Evolutionary conservation across 495 filamentous ascomycete genomes (phyloP).

Genomic region (Elaphomyces granulatus): DNA sequence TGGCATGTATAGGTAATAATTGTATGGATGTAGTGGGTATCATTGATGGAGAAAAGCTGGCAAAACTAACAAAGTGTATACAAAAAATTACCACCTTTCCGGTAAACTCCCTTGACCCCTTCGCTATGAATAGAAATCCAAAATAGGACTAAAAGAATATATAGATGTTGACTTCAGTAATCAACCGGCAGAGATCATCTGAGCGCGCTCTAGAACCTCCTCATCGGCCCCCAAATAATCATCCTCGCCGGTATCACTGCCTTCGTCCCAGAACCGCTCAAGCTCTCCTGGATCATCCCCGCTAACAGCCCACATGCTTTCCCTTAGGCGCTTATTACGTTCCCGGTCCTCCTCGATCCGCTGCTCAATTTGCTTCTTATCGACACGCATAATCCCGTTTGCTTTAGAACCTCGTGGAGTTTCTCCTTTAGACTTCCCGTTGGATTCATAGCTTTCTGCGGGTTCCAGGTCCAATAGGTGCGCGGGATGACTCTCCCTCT

Average conservation of each 20-base stretch:
- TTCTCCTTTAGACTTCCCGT: constrained; percentile 15
- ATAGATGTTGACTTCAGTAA: no score
- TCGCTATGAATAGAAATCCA: no score
- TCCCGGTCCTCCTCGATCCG: constrained; percentile 94
- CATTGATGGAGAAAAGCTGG: no score
- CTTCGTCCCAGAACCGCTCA: constrained; percentile 64
- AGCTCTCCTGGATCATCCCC: constrained; percentile 43
- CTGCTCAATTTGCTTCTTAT: constrained; percentile 84
- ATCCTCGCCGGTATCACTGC: constrained; percentile 70
- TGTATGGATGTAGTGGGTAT: no score
- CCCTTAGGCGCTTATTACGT: constrained; percentile 76
- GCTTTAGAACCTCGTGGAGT: constrained; percentile 20
- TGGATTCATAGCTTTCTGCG: constrained; percentile 18
- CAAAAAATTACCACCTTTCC: no score
- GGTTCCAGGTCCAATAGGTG: constrained; percentile 26
- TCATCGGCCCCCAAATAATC: constrained; percentile 59
- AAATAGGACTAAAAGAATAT: no score
- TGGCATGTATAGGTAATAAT: no score
- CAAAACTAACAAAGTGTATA: no score
- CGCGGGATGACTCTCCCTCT: constrained; percentile 43
- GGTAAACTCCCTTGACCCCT: no score
- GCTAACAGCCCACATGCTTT: constrained; percentile 78
- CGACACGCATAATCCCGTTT: constrained; percentile 37
- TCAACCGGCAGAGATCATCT: constrained; percentile 13
- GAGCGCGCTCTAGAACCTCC: constrained; percentile 48